phyloP scores from a whole-genome alignment of 345 rosid species.

The Trapa bicornis region DNA sequence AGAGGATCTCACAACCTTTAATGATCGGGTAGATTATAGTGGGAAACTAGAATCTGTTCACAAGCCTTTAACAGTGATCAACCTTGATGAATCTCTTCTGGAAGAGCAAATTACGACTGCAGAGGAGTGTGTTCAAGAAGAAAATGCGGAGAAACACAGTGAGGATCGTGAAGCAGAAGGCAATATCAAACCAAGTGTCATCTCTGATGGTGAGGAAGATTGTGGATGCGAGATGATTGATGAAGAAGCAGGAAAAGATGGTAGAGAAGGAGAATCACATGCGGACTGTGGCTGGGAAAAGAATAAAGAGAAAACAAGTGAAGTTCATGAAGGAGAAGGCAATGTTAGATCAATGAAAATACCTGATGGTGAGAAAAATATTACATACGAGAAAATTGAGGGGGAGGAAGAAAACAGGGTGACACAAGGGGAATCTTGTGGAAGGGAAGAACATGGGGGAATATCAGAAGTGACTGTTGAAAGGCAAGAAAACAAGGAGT shows the following conservation, averaged over 20 bases:
- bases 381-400: constrained; percentile 9
- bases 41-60: constrained; percentile 23
- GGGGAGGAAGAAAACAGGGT: constrained; percentile 10
- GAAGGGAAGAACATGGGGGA: constrained; percentile 6
- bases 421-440: constrained; percentile 19
- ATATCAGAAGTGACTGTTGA: constrained; percentile 10
- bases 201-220: neutral
- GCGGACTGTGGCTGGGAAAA: constrained; percentile 3
- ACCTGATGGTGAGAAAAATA: constrained; percentile 4
- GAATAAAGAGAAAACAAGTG: constrained; percentile 3
- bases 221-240: neutral
- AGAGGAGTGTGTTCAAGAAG: constrained; percentile 16
- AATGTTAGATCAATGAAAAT: neutral
- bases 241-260: neutral
- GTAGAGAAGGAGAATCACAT: constrained; percentile 7
- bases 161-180: constrained; percentile 1
- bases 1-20: constrained; percentile 2
- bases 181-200: neutral
- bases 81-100: constrained; percentile 17
- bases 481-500: constrained; percentile 13
- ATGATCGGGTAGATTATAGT: constrained; percentile 15
- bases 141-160: constrained; percentile 8
- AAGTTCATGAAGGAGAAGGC: constrained; percentile 6
- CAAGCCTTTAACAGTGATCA: constrained; percentile 14
- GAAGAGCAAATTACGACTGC: constrained; percentile 8